Conservation (phyloP, 2,329 filamentous ascomycete genomes). For the Dothideomycetidae sp. region DNA sequence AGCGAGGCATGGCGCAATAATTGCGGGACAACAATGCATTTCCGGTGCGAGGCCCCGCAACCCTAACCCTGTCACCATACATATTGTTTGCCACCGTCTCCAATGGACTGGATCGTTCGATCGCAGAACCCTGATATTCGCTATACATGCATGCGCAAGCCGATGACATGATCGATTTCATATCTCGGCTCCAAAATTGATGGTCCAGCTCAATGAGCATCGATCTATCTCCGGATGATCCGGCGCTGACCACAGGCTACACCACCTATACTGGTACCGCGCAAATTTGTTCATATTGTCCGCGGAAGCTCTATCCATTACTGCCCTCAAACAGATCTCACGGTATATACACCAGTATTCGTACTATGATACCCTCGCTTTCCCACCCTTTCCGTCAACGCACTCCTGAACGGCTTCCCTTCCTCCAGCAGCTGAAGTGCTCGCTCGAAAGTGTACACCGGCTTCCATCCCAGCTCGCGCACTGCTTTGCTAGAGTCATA, state of each 20-base stretch:
- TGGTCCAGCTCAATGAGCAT: neutral
- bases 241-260: neutral
- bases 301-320: neutral
- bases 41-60: too few species aligned
- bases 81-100: too few species aligned
- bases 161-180: neutral
- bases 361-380: neutral
- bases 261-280: neutral
- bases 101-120: too few species aligned
- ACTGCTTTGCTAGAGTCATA: neutral
- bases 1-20: too few species aligned
- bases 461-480: neutral
- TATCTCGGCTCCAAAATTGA: neutral
- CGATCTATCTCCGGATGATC: neutral
- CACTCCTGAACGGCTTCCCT: neutral
- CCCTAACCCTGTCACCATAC: too few species aligned
- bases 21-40: too few species aligned
- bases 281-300: neutral
- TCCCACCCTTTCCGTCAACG: neutral
- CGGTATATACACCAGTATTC: neutral
- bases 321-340: neutral
- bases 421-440: neutral
- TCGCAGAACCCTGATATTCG: too few species aligned
- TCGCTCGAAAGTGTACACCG: neutral
- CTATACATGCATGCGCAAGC: too few species aligned